Percentiles rank a stretch among this genome's conserved stretches.
Conservation (phyloP, 352 stramenopile genomes). For the Globisporangium mamillatum region DNA sequence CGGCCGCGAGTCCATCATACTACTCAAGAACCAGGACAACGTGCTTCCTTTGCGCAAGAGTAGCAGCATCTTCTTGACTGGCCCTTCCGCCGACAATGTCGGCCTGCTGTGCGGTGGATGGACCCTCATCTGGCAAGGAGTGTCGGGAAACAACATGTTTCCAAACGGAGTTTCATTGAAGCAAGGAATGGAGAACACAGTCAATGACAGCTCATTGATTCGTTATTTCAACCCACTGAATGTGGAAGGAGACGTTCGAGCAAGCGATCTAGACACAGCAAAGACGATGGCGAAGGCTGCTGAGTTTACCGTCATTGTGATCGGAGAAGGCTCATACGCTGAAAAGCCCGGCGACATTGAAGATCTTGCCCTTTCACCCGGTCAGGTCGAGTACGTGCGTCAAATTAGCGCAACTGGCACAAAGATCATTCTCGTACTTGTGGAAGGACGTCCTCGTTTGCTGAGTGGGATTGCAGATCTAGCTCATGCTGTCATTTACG, state of each 20-base stretch:
- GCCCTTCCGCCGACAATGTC: constrained; percentile 62
- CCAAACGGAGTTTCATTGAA: constrained; percentile 66
- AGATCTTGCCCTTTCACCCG: constrained; percentile 55
- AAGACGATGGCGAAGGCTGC: constrained; percentile 46
- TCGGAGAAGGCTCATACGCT: constrained; percentile 76
- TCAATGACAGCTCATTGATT: constrained; percentile 21
- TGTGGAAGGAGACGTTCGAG: constrained; percentile 49
- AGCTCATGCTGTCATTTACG: constrained; percentile 75
- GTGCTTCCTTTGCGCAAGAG: constrained; percentile 44
- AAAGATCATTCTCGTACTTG: constrained; percentile 81
- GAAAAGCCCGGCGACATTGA: constrained; percentile 88
- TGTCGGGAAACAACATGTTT: constrained; percentile 58
- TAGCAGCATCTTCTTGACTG: constrained; percentile 62
- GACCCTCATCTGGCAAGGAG: constrained; percentile 86
- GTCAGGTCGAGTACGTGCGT: constrained; percentile 74
- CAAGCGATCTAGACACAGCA: constrained; percentile 44
- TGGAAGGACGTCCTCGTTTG: constrained; percentile 74
- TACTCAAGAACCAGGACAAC: constrained; percentile 77
- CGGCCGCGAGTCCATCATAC: constrained; percentile 77
- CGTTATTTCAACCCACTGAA: constrained; percentile 56
- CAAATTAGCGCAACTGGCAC: constrained; percentile 58
- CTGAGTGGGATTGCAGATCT: constrained; percentile 51
- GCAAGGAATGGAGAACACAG: constrained; percentile 44
- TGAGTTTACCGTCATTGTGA: constrained; percentile 68
- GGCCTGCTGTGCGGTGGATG: constrained; percentile 77